Percentiles rank a stretch among this genome's conserved stretches.
Conservation (phyloP, 345 rosid genomes). For the Pugionium cornutum region DNA sequence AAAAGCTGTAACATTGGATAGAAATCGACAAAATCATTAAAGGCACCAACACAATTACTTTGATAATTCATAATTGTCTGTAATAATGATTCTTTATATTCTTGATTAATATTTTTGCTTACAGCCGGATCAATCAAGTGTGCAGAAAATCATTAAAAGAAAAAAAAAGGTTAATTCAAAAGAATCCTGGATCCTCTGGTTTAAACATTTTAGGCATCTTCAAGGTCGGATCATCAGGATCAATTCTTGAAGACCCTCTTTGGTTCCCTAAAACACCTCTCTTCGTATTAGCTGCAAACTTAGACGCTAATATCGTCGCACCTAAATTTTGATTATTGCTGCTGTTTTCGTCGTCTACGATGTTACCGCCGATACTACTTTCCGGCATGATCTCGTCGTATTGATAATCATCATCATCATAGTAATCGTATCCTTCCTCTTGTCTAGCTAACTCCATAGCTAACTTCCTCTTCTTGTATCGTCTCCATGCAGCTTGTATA, state of each 20-base stretch:
- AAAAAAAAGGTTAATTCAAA: slow-evolving; percentile 8
- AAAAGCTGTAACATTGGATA: too few relatives aligned
- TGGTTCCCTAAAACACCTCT: slow-evolving; percentile 46
- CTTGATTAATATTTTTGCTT: not conserved
- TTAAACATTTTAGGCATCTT: slow-evolving; percentile 89
- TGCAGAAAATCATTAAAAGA: slow-evolving; percentile 7
- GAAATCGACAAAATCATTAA: too few relatives aligned
- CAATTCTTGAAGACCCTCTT: slow-evolving; percentile 42
- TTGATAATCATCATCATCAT: slow-evolving; percentile 27
- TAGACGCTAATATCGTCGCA: slow-evolving; percentile 65
- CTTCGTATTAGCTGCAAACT: slow-evolving; percentile 62
- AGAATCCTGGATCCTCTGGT: slow-evolving; percentile 79
- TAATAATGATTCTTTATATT: too few relatives aligned
- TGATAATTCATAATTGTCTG: too few relatives aligned
- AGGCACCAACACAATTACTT: too few relatives aligned
- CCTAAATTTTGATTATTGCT: slow-evolving; percentile 48
- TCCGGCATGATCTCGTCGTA: slow-evolving; percentile 18
- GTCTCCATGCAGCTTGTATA: slow-evolving; percentile 76
- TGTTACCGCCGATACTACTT: slow-evolving; percentile 5
- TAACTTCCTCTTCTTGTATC: slow-evolving; percentile 57
- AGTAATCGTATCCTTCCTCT: slow-evolving; percentile 47
- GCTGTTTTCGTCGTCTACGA: slow-evolving; percentile 20
- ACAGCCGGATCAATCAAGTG: not conserved
- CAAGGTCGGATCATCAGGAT: slow-evolving; percentile 53
- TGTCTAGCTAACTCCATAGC: slow-evolving; percentile 65